Evolutionary conservation across 305 asterid genomes (phyloP), one percentile per base, ranked within the genome.

Genomic region (Fraxinus sp.): DNA sequence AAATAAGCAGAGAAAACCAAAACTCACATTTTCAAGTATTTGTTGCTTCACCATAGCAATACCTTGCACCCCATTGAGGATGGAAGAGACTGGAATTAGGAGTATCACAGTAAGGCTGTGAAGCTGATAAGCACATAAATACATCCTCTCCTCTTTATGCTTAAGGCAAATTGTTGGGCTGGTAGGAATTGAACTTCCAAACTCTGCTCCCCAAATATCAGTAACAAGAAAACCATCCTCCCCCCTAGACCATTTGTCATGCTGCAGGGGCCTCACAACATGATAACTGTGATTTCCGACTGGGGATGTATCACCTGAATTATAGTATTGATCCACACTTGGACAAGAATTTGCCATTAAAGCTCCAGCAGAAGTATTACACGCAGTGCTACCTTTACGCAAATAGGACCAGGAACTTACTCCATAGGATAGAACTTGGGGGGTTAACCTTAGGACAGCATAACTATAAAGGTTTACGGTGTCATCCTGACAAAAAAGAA

Each of bases 391-490:
- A 86, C 89, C 93, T 81, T 89, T 93, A 49, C 86, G 93, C 59
- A 91, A 86, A 83, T 87, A 86, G 83, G 97, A 87, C 97, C 97
- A 90, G 77, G 97, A 90, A 89, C 90, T 89, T 86, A 77, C 84
- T 86, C 94, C 97, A 81, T 91, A 85, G 73, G 97, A 92, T 82
- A 94, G 90, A 82, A 96, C 98, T 77, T 84, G 89, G 26, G 99
- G 95, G 74, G 97, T 93, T 86, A 94, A 83, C 91, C 99, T 94
- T 87, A 90, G 91, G 83, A 90, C 94, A 80, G 96, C 95, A 87
- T 94, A 95, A 3, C 93, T 91, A 89, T 92, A 95, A 64, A 95
- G 83, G 86, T 88, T 94, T 82, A 91, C 91, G 24, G 93, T 85
- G 90, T 95, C 97, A 7, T 86, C 92, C 99, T 95, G 95, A 79